Evolutionary conservation across 208 protist genomes (phyloP), one percentile per base, ranked within the genome.

Genomic region (Crithidia mellificae): DNA sequence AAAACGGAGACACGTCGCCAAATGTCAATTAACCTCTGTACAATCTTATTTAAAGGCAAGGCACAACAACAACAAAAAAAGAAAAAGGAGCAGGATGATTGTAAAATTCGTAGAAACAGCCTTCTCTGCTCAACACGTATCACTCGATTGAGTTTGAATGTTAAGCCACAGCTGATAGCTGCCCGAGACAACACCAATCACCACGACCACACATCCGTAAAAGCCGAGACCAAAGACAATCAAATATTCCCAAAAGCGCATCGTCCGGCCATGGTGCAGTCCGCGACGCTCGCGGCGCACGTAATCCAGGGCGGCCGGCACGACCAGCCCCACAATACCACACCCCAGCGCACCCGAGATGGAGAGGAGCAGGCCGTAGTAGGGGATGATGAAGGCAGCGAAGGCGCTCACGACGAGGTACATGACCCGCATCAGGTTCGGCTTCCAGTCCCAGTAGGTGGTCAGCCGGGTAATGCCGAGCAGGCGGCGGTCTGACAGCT

Each of bases 331-430:
- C 2, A 87, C 52, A 47, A 83, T 80, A 41, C 81, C 77, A 43
- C 77, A 87, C 32, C 77, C 81, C 36, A 87, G 59, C 15, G 73
- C 72, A 52, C 81, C 81, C 15, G 71, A 77, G 51, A 83, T 87
- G 67, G 81, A 79, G 29, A 87, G 43, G 53, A 83, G 63, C 49
- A 87, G 75, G 74, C 81, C 81, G 53, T 87, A 83, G 56, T 83
- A 87, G 4, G 81, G 81, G 27, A 83, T 65, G 27, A 81, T 70
- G 43, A 75, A 83, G 64, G 81, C 72, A 0, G 68, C 77, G 14
- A 78, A 72, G 36, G 68, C 74, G 39, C 73, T 77, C 22, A 71
- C 30, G 19, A 73, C 46, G 30, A 87, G 64, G 25, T 63, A 62
- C 43, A 38, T n/a, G 36, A 83, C 63, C 32, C 81, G 81, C 54